Percentiles rank a stretch among this genome's conserved stretches.
Conservation (phyloP, 2,329 filamentous ascomycete species). For the Cadophora sp. region DNA sequence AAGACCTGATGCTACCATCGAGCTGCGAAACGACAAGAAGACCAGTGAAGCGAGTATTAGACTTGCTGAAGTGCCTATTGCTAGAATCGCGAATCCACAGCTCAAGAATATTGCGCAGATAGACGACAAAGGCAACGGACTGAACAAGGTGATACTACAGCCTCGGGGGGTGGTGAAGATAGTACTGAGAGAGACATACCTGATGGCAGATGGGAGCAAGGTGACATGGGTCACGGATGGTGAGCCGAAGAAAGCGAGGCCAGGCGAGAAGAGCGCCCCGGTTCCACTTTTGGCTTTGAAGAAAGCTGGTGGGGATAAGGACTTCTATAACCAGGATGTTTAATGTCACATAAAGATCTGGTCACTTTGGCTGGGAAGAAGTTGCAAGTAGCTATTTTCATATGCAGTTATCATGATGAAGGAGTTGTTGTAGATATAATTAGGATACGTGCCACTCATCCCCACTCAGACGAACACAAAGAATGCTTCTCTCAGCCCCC, state of each 20-base stretch:
- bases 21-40: neutral
- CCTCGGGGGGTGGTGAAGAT: constrained; percentile 11
- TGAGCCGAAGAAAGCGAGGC: neutral
- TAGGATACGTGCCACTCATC: too few relatives aligned
- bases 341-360: neutral
- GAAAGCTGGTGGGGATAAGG: constrained; percentile 9
- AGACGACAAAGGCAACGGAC: constrained; percentile 5
- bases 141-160: neutral
- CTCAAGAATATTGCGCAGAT: constrained; percentile 10
- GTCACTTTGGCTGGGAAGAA: too few relatives aligned
- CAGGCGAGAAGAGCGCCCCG: neutral
- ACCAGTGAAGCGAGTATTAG: constrained; percentile 8
- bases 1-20: constrained; percentile 3
- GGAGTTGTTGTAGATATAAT: too few relatives aligned
- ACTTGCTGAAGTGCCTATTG: constrained; percentile 17
- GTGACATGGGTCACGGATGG: constrained; percentile 8
- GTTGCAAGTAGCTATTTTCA: too few relatives aligned
- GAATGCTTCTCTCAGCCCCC: too few relatives aligned
- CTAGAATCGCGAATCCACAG: constrained; percentile 6
- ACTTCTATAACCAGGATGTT: neutral
- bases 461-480: too few relatives aligned
- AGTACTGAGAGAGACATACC: constrained; percentile 7
- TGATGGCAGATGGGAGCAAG: constrained; percentile 14
- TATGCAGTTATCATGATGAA: too few relatives aligned
- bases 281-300: constrained; percentile 17